Percentiles rank a stretch among this genome's conserved stretches.
phyloP scores from a whole-genome alignment of 2,329 filamentous ascomycete species.

The Didymella exigua region DNA sequence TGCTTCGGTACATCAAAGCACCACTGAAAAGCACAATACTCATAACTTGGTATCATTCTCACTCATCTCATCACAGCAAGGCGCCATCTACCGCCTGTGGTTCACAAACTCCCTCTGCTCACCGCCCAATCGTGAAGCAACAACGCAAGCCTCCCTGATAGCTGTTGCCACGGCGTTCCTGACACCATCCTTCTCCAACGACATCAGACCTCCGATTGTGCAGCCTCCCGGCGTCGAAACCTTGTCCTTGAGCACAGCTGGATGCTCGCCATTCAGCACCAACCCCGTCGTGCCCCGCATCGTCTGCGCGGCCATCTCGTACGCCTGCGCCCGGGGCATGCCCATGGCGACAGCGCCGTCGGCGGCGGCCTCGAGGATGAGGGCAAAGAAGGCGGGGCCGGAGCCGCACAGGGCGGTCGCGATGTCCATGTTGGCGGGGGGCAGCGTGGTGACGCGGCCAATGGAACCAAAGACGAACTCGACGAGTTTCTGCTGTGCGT shows the following conservation, averaged over 20 bases:
- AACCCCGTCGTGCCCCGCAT: slow-evolving; percentile 75
- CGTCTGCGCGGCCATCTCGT: slow-evolving; percentile 77
- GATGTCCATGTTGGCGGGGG: slow-evolving; percentile 71
- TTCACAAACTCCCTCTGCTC: slow-evolving; percentile 56
- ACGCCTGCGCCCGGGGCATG: slow-evolving; percentile 72
- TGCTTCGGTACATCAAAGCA: too few relatives aligned
- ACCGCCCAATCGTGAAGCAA: slow-evolving; percentile 69
- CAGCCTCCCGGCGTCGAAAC: slow-evolving; percentile 79
- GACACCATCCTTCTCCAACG: slow-evolving; percentile 74
- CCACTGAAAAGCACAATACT: too few relatives aligned
- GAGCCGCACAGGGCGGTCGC: slow-evolving; percentile 76
- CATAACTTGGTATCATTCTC: background rate
- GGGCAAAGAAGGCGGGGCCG: slow-evolving; percentile 75
- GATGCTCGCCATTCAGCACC: slow-evolving; percentile 74
- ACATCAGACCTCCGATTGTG: slow-evolving; percentile 74
- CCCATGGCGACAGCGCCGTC: slow-evolving; percentile 83
- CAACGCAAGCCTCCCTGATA: slow-evolving; percentile 71
- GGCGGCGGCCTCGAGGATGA: slow-evolving; percentile 75
- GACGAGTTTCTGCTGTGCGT: slow-evolving; percentile 62
- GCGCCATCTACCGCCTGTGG: slow-evolving; percentile 42
- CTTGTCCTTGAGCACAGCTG: slow-evolving; percentile 74
- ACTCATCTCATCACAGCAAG: background rate
- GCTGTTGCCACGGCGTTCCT: slow-evolving; percentile 71
- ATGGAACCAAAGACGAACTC: slow-evolving; percentile 79
- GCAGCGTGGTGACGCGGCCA: slow-evolving; percentile 71